Evolutionary conservation across 2,329 filamentous ascomycete species (phyloP).

Genomic region (Alternaria sp.): DNA sequence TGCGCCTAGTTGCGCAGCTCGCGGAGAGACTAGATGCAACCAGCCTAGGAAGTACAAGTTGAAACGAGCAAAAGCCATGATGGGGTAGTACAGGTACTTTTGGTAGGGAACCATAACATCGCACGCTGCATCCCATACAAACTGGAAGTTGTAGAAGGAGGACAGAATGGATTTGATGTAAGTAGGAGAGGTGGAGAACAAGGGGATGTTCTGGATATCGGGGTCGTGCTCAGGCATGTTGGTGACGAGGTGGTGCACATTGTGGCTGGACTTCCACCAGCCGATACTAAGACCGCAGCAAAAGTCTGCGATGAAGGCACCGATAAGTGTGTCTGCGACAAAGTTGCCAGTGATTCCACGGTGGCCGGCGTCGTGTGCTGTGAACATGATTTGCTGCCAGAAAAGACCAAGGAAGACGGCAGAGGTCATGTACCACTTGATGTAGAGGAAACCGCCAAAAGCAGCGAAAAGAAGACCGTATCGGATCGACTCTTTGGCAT

Average conservation of each 20-base stretch:
- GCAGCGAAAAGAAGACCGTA: slow-evolving; percentile 61
- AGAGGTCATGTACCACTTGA: slow-evolving; percentile 66
- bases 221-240: slow-evolving; percentile 64
- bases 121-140: slow-evolving; percentile 79
- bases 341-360: slow-evolving; percentile 69
- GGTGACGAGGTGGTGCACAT: slow-evolving; percentile 72
- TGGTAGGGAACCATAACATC: slow-evolving; percentile 76
- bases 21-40: slow-evolving; percentile 75
- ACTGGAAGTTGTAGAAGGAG: slow-evolving; percentile 82
- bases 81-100: slow-evolving; percentile 81
- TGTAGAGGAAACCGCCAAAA: slow-evolving; percentile 58
- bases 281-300: slow-evolving; percentile 72
- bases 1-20: slow-evolving; percentile 76
- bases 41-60: slow-evolving; percentile 86
- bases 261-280: slow-evolving; percentile 76
- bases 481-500: slow-evolving; percentile 65
- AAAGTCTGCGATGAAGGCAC: slow-evolving; percentile 70
- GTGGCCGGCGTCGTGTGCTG: slow-evolving; percentile 71
- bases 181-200: slow-evolving; percentile 86
- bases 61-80: slow-evolving; percentile 83
- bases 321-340: slow-evolving; percentile 66
- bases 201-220: slow-evolving; percentile 71
- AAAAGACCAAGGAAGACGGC: slow-evolving; percentile 68
- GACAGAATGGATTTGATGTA: slow-evolving; percentile 77
- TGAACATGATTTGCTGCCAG: slow-evolving; percentile 76